phyloP scores from a whole-genome alignment of 2,329 filamentous ascomycete genomes.

The Xylariaceae sp. region DNA sequence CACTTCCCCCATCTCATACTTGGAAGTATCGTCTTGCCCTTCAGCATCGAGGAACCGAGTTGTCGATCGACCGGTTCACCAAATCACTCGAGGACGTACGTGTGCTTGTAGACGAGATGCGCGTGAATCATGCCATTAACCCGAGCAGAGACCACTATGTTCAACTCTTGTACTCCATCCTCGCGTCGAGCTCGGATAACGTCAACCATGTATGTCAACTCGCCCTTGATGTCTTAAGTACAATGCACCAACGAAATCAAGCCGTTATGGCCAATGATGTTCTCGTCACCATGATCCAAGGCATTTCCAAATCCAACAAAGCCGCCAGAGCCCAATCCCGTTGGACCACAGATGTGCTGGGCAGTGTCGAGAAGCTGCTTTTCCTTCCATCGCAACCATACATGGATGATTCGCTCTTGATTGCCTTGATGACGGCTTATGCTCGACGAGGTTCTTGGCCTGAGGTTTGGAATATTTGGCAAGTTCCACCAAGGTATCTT shows the following conservation, averaged over 20 bases:
- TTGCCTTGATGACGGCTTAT: constrained; percentile 46
- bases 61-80: constrained; percentile 11
- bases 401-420: constrained; percentile 37
- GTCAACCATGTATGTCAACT: constrained; percentile 34
- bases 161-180: constrained; percentile 39
- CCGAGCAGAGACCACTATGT: constrained; percentile 36
- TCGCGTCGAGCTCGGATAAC: constrained; percentile 25
- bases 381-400: constrained; percentile 36
- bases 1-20: constrained; percentile 30
- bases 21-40: constrained; percentile 36
- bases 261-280: constrained; percentile 44
- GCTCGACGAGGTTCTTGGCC: constrained; percentile 49
- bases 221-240: constrained; percentile 43
- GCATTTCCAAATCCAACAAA: constrained; percentile 34
- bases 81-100: constrained; percentile 25
- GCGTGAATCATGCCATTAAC: constrained; percentile 33
- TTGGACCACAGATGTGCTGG: constrained; percentile 33
- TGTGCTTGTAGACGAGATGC: constrained; percentile 37
- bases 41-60: constrained; percentile 24
- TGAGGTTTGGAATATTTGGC: constrained; percentile 61
- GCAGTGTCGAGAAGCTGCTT: constrained; percentile 46
- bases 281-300: constrained; percentile 47
- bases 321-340: constrained; percentile 17
- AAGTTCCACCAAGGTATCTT: constrained; percentile 49
- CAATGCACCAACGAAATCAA: constrained; percentile 45